Evolutionary conservation across 768 basidiomycete species (phyloP), one percentile per base, ranked within the genome.

Genomic region (Boletus tomentosulus): DNA sequence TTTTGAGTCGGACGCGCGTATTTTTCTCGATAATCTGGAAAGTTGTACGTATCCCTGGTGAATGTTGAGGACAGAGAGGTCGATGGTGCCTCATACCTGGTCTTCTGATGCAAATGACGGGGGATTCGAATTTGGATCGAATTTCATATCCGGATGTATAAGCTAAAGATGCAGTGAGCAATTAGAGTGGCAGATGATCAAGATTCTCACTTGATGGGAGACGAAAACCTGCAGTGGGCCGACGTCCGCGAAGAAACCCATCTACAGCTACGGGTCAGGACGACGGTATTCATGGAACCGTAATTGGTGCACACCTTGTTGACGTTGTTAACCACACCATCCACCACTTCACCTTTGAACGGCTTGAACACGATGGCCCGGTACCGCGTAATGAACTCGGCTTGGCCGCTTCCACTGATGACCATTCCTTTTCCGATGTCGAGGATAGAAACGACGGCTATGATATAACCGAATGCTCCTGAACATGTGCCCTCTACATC

Each of bases 311-410:
- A 33, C 61, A 93, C 96, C 81, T 97, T 97, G 70, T 86, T 95
- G 34, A 99, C 97, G 56, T 91, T 94, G 63, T 87, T 88, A 16
- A 99, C 96, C 3, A 94, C 86, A 0, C 93, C 96, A 68, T 99
- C 97, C 16, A 99, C 90, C 4, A 98, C 96, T 68, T 99, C 96
- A 10, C 94, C 95, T 71, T 98, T 97, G 81, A 98, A 98, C n/a
- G 97, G 97, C 72, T 98, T 95, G 82, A 97, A 98, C 19, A 99
- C 96, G 59, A 99, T 93, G 6, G 97, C 97, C 27, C 89, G 85
- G 73, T 98, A 99, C 51, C 88, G 79, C 22, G 93, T 92, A 58
- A 92, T 81, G 71, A 99, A 99, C 73, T 98, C 92, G 5, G 97
- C 97, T 72, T 96, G 92, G 1, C 94, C 96, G 33, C 87, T 93